These are phyloP conservation scores for Diplodia corticola DNA, from an alignment of 2,329 filamentous ascomycete species.

Conservation along the genomic window DNA sequence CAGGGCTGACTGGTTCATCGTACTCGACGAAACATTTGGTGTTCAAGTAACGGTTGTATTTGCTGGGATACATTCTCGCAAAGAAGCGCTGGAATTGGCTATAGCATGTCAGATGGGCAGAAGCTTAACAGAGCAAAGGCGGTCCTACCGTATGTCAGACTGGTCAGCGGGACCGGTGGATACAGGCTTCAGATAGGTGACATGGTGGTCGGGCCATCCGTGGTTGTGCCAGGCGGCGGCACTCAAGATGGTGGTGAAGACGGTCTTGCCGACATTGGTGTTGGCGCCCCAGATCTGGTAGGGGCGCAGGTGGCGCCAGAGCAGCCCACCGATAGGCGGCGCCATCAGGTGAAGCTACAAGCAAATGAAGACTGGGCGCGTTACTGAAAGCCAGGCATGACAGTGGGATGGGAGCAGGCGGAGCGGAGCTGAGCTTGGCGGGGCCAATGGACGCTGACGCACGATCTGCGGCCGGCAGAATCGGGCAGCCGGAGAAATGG, in stretches of 20 bases:
- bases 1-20: slow-evolving; percentile 72
- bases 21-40: slow-evolving; percentile 71
- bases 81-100: no score
- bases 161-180: slow-evolving; percentile 72
- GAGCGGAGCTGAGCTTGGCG: neutral
- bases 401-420: neutral
- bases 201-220: slow-evolving; percentile 48
- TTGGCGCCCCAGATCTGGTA: slow-evolving; percentile 83
- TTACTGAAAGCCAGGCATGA: neutral
- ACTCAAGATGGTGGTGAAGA: slow-evolving; percentile 72
- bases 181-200: slow-evolving; percentile 76
- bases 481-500: slow-evolving; percentile 8
- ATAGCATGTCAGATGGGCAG: neutral
- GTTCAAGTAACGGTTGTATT: slow-evolving; percentile 25
- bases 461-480: neutral
- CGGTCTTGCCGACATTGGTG: slow-evolving; percentile 82
- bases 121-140: neutral
- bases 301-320: slow-evolving; percentile 68
- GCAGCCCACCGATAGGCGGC: slow-evolving; percentile 57
- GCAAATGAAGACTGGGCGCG: neutral
- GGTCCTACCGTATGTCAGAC: slow-evolving; percentile 62
- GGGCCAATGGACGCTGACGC: neutral
- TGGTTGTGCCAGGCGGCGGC: slow-evolving; percentile 54
- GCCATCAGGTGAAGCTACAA: slow-evolving; percentile 36
- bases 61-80: no score